phyloP scores from a whole-genome alignment of 805 yeast species.

The Candida rishiriensis region DNA sequence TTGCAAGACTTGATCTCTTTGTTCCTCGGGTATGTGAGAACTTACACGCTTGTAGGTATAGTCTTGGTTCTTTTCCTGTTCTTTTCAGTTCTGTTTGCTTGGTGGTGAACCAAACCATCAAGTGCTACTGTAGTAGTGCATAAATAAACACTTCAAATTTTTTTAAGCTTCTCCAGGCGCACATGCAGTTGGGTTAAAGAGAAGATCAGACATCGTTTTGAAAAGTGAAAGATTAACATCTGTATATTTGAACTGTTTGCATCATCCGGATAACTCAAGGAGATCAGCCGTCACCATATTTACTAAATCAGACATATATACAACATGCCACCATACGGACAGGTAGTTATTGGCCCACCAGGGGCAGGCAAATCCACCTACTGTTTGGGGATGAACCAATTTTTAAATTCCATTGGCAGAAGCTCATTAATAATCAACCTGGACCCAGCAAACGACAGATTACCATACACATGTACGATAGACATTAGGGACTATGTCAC shows the following conservation, averaged over 20 bases:
- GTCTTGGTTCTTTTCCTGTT: not conserved
- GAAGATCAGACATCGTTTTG: too few relatives aligned
- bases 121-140: too few relatives aligned
- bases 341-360: conserved; percentile 95
- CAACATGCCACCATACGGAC: conserved; percentile 65
- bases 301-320: not conserved
- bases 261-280: too few relatives aligned
- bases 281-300: too few relatives aligned
- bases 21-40: not conserved
- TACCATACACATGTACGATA: conserved; percentile 50
- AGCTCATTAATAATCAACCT: conserved; percentile 79
- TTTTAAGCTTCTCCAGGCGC: not conserved
- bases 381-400: conserved; percentile 89
- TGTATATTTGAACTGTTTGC: too few relatives aligned
- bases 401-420: conserved; percentile 90
- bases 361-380: conserved; percentile 97
- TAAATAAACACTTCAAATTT: too few relatives aligned
- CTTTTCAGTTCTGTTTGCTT: not conserved
- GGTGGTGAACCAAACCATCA: too few relatives aligned
- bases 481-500: conserved; percentile 56
- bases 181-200: too few relatives aligned
- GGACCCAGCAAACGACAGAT: conserved; percentile 72
- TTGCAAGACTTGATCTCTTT: too few relatives aligned
- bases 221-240: too few relatives aligned
- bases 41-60: too few relatives aligned